Evolutionary conservation across 2,329 filamentous ascomycete species (phyloP).

Genomic region (Aspergillus luchuensis): DNA sequence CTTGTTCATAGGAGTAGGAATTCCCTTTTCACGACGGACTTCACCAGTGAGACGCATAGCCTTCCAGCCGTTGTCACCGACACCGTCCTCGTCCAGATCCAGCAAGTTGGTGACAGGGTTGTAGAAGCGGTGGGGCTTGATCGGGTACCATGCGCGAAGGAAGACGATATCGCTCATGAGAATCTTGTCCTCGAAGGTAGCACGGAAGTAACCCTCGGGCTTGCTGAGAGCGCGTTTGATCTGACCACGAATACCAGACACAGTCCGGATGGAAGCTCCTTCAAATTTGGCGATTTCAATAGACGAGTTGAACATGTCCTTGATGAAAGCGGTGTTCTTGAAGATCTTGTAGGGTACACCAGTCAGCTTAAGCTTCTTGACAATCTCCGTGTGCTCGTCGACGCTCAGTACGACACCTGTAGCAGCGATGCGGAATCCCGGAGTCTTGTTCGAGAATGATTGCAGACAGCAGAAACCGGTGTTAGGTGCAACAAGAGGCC

Average conservation of each 20-base stretch:
- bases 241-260: slow-evolving; percentile 91
- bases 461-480: slow-evolving; percentile 95
- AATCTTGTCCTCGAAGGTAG: slow-evolving; percentile 98
- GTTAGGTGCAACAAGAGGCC: slow-evolving; percentile 90
- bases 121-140: slow-evolving; percentile 94
- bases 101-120: slow-evolving; percentile 93
- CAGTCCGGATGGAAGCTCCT: slow-evolving; percentile 91
- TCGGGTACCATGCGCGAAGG: slow-evolving; percentile 92
- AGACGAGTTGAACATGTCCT: slow-evolving; percentile 93
- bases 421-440: slow-evolving; percentile 91
- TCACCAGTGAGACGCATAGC: slow-evolving; percentile 93
- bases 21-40: slow-evolving; percentile 73
- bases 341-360: slow-evolving; percentile 96
- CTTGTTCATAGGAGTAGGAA: slow-evolving; percentile 76
- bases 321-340: slow-evolving; percentile 98
- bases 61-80: slow-evolving; percentile 63
- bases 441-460: slow-evolving; percentile 78
- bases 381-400: slow-evolving; percentile 93
- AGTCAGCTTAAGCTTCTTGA: slow-evolving; percentile 98
- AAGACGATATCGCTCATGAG: slow-evolving; percentile 96
- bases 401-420: slow-evolving; percentile 92
- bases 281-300: slow-evolving; percentile 98
- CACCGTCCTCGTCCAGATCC: slow-evolving; percentile 50
- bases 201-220: slow-evolving; percentile 92
- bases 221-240: slow-evolving; percentile 95